A percentile compares a stretch with the other conserved stretches of the same genome.
Evolutionary conservation across 176 grass and related monocot species (phyloP).

Genomic region (Phyllostachys edulis): DNA sequence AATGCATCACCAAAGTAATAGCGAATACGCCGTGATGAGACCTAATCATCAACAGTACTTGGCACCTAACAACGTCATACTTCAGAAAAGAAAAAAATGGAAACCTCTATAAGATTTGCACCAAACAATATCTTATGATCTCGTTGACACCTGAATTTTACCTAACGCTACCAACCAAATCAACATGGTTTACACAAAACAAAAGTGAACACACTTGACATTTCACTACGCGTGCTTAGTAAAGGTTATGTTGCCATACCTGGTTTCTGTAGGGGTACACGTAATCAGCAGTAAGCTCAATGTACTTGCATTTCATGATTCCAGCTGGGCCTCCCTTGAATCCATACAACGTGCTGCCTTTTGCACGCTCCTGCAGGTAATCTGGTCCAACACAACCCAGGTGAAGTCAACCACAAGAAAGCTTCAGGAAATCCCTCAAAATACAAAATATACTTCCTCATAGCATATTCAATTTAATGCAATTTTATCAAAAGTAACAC

Average conservation of each 20-base stretch:
- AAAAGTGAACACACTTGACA: not conserved
- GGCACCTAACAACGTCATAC: not conserved
- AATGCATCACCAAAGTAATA: not conserved
- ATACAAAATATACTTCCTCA: not conserved
- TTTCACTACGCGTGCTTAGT: not conserved
- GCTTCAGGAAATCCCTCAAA: not conserved
- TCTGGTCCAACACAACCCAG: slow-evolving; percentile 43
- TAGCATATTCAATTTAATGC: not conserved
- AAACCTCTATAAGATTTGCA: not conserved
- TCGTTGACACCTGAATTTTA: not conserved
- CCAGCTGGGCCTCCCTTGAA: slow-evolving; percentile 96
- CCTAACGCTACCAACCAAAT: not conserved
- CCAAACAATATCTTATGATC: not conserved
- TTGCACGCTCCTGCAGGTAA: slow-evolving; percentile 70
- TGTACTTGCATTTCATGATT: slow-evolving; percentile 94
- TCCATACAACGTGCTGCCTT: slow-evolving; percentile 76
- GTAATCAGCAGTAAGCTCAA: slow-evolving; percentile 69
- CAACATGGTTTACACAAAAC: not conserved
- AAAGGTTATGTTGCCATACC: slow-evolving; percentile 38
- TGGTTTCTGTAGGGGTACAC: slow-evolving; percentile 99
- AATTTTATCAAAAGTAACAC: too few relatives aligned
- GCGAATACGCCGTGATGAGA: not conserved
- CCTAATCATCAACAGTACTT: not conserved
- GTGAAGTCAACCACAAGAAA: slow-evolving; percentile 1
- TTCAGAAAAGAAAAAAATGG: not conserved